A percentile compares a stretch with the other conserved stretches of the same genome.
These are phyloP conservation scores for Tulasnella sp. DNA, from an alignment of 768 basidiomycete species.

Conservation along the genomic window DNA sequence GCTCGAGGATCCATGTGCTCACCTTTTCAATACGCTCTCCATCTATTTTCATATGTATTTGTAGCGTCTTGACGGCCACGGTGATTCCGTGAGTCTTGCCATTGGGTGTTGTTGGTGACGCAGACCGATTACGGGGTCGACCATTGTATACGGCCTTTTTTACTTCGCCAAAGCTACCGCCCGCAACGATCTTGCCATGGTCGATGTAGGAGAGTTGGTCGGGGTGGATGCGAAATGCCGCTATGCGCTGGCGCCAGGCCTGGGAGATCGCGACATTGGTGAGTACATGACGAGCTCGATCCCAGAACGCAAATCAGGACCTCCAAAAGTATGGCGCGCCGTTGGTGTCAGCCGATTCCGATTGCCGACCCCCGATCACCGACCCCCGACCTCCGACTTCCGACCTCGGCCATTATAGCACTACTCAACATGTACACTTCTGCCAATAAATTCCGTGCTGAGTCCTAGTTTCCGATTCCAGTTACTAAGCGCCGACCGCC, in stretches of 20 bases:
- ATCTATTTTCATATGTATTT: background rate
- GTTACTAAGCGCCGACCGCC: too few relatives aligned
- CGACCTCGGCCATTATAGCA: too few relatives aligned
- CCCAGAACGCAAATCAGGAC: background rate
- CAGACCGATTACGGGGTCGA: background rate
- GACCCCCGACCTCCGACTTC: too few relatives aligned
- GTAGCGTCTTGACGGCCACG: background rate
- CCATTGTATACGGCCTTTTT: background rate
- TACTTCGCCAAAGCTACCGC: background rate
- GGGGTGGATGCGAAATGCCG: background rate
- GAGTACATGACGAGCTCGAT: background rate
- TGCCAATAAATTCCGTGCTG: too few relatives aligned
- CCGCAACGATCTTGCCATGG: background rate
- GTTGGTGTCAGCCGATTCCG: too few relatives aligned
- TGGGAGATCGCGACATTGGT: background rate
- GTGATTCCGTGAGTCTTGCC: background rate
- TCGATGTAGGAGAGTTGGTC: background rate
- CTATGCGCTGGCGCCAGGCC: slow-evolving; percentile 6
- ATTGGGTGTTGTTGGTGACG: background rate
- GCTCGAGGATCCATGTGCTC: background rate
- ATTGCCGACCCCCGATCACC: too few relatives aligned
- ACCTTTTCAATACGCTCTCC: background rate
- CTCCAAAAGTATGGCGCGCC: too few relatives aligned
- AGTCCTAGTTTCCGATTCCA: too few relatives aligned
- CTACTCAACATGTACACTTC: too few relatives aligned